phyloP scores from a whole-genome alignment of 2,329 filamentous ascomycete genomes.

The Aurifilum marmelostoma region DNA sequence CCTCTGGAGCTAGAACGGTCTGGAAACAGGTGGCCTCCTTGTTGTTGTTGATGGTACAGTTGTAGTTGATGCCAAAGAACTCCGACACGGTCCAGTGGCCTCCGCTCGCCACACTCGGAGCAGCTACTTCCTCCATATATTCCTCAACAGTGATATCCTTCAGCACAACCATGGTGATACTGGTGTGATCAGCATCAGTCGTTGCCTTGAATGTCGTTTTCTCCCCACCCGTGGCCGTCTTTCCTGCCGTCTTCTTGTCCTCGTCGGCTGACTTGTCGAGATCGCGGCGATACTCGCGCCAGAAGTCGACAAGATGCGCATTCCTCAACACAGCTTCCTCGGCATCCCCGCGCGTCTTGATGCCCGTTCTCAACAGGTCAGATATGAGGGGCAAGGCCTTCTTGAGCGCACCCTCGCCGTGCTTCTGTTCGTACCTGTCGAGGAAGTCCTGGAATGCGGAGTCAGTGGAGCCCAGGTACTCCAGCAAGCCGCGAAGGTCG shows the following conservation, averaged over 20 bases:
- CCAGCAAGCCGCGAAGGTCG: neutral
- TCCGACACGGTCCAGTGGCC: conserved; percentile 11
- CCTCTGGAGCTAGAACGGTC: conserved; percentile 9
- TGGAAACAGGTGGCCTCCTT: conserved; percentile 2
- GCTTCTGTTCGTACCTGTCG: neutral
- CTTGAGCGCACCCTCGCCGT: neutral
- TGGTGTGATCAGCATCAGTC: neutral
- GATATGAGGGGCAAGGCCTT: neutral
- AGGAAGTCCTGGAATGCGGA: neutral
- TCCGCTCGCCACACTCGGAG: no score
- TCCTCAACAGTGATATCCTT: conserved; percentile 1
- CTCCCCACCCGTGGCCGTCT: neutral
- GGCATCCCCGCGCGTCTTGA: neutral
- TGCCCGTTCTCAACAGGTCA: neutral
- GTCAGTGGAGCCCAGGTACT: neutral
- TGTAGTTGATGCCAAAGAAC: conserved; percentile 5
- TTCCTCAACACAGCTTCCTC: neutral
- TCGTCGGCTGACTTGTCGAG: neutral
- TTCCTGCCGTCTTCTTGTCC: neutral
- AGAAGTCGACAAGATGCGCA: neutral
- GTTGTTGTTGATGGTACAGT: neutral
- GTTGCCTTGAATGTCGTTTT: neutral
- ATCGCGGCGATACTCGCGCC: neutral
- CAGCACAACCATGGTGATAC: neutral
- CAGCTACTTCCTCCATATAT: neutral